These are phyloP conservation scores for Arthrobotrys iridis DNA, from an alignment of 2,329 filamentous ascomycete genomes.

Conservation along the genomic window DNA sequence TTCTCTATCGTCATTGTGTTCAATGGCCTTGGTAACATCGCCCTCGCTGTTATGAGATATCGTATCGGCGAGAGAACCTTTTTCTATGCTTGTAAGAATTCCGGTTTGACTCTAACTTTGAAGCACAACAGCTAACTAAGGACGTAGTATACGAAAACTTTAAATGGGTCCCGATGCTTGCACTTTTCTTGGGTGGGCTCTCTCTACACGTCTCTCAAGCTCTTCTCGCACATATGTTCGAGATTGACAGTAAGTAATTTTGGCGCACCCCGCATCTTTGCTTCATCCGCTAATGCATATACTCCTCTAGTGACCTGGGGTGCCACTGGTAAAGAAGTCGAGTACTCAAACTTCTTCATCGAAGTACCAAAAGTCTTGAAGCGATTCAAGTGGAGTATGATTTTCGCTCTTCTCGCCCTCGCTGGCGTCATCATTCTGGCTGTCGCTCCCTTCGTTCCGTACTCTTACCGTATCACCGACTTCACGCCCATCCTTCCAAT, in stretches of 20 bases:
- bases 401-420: conserved; percentile 70
- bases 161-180: conserved; percentile 78
- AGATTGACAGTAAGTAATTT: conserved; percentile 70
- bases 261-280: neutral
- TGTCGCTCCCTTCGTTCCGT: conserved; percentile 71
- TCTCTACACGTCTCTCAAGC: conserved; percentile 84
- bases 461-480: conserved; percentile 73
- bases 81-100: conserved; percentile 64
- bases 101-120: too few relatives aligned
- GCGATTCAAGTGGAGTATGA: conserved; percentile 79
- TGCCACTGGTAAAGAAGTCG: conserved; percentile 82
- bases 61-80: conserved; percentile 73
- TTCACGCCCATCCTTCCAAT: conserved; percentile 81
- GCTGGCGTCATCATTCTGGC: conserved; percentile 73
- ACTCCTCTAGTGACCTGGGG: conserved; percentile 69
- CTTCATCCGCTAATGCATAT: neutral
- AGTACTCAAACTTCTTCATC: conserved; percentile 84
- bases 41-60: conserved; percentile 77
- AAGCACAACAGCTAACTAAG: neutral
- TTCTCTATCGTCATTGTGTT: conserved; percentile 83
- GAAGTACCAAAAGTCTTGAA: conserved; percentile 81
- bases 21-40: conserved; percentile 77
- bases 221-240: conserved; percentile 82
- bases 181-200: conserved; percentile 83
- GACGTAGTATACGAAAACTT: conserved; percentile 64